Base-by-base conservation (phyloP, 495 filamentous ascomycete genomes). In the Penicillium longicatenatum region DNA sequence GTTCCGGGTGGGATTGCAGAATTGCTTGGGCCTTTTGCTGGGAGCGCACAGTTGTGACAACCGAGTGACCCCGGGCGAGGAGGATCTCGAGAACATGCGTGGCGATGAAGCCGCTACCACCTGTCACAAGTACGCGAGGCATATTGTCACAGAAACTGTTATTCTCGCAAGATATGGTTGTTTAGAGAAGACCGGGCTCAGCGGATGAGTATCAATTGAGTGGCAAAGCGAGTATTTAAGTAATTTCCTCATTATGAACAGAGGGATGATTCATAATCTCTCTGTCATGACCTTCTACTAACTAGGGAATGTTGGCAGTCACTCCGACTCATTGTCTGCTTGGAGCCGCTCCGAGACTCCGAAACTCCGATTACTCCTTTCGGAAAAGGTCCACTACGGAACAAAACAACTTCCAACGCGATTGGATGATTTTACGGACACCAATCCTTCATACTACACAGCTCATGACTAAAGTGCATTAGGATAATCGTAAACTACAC, bases 11-110 rank as follows among this genome's bases (percentile, higher is more conserved):
- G 4, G 85, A 83, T 26, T 77, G 65, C 26, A 80, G 79, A 70
- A 93, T 89, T 56, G 78, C 81, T 42, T 86, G 66, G 6, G 86
- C 90, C 64, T 96, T 94, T 26, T 80, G 77, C 60, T 86, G 76
- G 19, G 81, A 84, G 30, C 91, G 86, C 45, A 96, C 91, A 6
- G 89, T 94, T 6, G 90, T 89, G 46, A 92, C 82, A 33, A 96
- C 90, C 21, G 80, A 84, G 70, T 92, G 85, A 2, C 69, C 67
- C 39, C 76, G 77, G 57, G 81, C 67, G 24, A 91, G 79, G 10
- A 92, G 84, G 17, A 79, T 73, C 44, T 92, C 84, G 47, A 93
- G 81, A 55, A 90, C 78, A 69, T 93, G 89, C 53, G 88, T 84
- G 55, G 85, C 85, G 50, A 88, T 86, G 69, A 88, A 88, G 72